Percentiles rank a stretch among this genome's conserved stretches.
Conservation (phyloP, 108 stramenopile species). For the Nitzschia sp. region DNA sequence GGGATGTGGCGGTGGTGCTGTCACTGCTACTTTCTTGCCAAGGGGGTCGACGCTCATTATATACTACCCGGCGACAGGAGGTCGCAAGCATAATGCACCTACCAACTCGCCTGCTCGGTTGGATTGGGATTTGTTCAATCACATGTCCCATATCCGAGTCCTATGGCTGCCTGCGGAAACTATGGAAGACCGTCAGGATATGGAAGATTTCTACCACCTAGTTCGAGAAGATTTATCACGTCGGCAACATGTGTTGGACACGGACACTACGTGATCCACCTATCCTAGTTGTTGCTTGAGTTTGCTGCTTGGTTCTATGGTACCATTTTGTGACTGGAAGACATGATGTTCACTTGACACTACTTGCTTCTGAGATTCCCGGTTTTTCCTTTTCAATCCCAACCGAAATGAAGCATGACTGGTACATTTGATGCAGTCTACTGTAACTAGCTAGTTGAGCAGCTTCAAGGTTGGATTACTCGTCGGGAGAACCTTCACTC, state of each 20-base stretch:
- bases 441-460: no score
- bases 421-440: no score
- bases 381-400: no score
- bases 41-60: slow-evolving; percentile 47
- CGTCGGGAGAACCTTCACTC: no score
- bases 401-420: no score
- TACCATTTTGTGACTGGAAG: no score
- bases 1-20: slow-evolving; percentile 15
- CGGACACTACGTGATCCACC: no score
- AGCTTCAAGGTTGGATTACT: no score
- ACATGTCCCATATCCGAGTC: slow-evolving; percentile 44
- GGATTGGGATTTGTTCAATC: slow-evolving; percentile 60
- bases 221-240: slow-evolving; percentile 27
- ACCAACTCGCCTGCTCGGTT: slow-evolving; percentile 36
- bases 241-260: slow-evolving; percentile 9
- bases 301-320: no score
- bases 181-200: slow-evolving; percentile 19
- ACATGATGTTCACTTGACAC: no score
- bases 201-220: slow-evolving; percentile 31
- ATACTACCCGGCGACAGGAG: slow-evolving; percentile 22
- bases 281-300: no score
- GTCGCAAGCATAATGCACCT: slow-evolving; percentile 7
- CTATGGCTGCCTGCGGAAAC: slow-evolving; percentile 51
- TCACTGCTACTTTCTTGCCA: slow-evolving; percentile 58
- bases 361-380: no score